Base-by-base conservation (phyloP, 163 green algal species). In the Chlamydomonas reinhardtii region DNA sequence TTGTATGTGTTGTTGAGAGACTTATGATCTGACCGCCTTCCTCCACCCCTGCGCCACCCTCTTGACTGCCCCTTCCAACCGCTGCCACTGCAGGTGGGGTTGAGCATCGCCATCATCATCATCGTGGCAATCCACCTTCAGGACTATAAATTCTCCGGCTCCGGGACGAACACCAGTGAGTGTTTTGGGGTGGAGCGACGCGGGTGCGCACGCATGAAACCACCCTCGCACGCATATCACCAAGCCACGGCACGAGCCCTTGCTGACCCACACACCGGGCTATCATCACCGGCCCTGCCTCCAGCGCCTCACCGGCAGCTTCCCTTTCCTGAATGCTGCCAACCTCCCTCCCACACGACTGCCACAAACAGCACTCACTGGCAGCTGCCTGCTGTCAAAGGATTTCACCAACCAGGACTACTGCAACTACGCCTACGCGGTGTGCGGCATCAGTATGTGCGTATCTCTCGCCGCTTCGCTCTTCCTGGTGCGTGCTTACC, bases 391-490 rank as follows among this genome's bases (percentile, higher is more conserved):
- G 9, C 72, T 82, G 75, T 56, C 48, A 9, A 73, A 17, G 6
- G 75, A 59, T 34, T 31, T 17, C 59, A 59, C 71, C 24, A 61
- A 59, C 11, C 54, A 35, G 17, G 61, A 56, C 32, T 73, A 72
- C 24, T 82, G 75, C 34, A 24, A 62, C 27, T 82, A 82, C 32
- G 70, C 75, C 22, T 82, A 71, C 59, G 75, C 75, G 24, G 75
- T 82, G 22, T 62, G 32, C 35, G 75, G 75, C 59, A 22, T 82
- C 32, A 72, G 54, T 5, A 61, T 82, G 59, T 32, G 72, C 8
- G 24, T 73, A 2, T 82, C 75, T 0, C 31, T 82, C 25, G 25
- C 56, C 19, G 39, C 59, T 1, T 82, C 75, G 0, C 19, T 82
- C 4, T 62, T 82, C n/a, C 56, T 82, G 75, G 75, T 82, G 54